Evolutionary conservation across 495 filamentous ascomycete genomes (phyloP).

Genomic region (Penicillium herquei): DNA sequence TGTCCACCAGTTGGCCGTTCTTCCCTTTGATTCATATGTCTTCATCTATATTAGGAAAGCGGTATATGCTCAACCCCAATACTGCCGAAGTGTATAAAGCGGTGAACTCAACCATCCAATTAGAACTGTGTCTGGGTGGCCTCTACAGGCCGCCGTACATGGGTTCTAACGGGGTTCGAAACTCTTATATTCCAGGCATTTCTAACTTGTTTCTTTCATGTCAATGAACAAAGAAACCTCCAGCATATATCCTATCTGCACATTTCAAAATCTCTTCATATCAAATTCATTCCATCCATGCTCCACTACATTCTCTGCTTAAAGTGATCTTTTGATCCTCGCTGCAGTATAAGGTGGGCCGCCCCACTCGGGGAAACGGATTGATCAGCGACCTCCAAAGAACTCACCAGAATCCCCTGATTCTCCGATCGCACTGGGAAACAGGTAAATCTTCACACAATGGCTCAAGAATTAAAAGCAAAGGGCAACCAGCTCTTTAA

Average conservation of each 20-base stretch:
- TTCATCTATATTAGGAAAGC: no score
- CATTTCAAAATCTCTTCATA: slow-evolving; percentile 1
- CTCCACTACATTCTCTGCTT: neutral
- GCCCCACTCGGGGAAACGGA: slow-evolving; percentile 21
- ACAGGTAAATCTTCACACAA: slow-evolving; percentile 8
- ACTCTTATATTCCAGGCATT: neutral
- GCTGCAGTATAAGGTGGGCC: slow-evolving; percentile 8
- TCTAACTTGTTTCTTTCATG: neutral
- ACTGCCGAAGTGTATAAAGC: no score
- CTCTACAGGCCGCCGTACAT: no score
- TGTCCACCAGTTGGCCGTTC: no score
- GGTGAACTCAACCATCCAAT: no score
- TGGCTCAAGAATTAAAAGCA: slow-evolving; percentile 45
- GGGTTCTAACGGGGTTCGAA: neutral
- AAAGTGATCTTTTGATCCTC: neutral
- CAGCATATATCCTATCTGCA: neutral
- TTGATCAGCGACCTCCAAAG: slow-evolving; percentile 17
- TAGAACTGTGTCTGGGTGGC: no score
- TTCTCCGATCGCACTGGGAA: neutral
- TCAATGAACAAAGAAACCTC: neutral
- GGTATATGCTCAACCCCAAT: no score
- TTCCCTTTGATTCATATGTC: no score
- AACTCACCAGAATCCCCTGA: neutral
- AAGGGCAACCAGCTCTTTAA: slow-evolving; percentile 57
- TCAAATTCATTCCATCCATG: neutral